Conservation (phyloP, 345 rosid species). For the Excoecaria agallocha region DNA sequence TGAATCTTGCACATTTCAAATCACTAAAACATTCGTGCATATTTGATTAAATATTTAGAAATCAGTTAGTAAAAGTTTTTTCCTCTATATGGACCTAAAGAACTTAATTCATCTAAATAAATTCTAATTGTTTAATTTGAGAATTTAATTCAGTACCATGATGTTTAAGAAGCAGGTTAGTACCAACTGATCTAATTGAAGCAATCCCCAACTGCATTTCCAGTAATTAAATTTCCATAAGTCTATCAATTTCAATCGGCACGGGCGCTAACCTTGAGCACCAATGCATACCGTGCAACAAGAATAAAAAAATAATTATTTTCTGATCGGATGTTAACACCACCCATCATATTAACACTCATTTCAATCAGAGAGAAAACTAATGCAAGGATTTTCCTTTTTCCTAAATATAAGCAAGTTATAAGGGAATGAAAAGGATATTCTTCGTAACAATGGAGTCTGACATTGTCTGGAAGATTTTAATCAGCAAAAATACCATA, state of each 20-base stretch:
- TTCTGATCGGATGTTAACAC: no score
- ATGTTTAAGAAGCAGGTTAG: background rate
- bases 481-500: constrained; percentile 14
- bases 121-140: background rate
- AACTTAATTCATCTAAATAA: background rate
- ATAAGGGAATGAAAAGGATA: constrained; percentile 40
- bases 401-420: constrained; percentile 3
- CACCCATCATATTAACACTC: no score
- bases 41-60: background rate
- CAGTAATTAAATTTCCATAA: background rate
- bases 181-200: background rate
- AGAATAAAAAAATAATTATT: no score
- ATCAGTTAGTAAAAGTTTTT: no score
- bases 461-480: constrained; percentile 71
- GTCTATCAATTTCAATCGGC: background rate
- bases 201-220: background rate
- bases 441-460: constrained; percentile 81
- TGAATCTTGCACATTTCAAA: background rate
- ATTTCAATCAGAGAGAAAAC: background rate
- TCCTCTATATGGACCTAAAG: background rate
- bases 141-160: background rate
- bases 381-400: background rate
- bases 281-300: no score
- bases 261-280: no score
- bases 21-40: background rate